phyloP scores from a whole-genome alignment of 1,139 yeast species.

The Zygosaccharomyces pseudobailii region DNA sequence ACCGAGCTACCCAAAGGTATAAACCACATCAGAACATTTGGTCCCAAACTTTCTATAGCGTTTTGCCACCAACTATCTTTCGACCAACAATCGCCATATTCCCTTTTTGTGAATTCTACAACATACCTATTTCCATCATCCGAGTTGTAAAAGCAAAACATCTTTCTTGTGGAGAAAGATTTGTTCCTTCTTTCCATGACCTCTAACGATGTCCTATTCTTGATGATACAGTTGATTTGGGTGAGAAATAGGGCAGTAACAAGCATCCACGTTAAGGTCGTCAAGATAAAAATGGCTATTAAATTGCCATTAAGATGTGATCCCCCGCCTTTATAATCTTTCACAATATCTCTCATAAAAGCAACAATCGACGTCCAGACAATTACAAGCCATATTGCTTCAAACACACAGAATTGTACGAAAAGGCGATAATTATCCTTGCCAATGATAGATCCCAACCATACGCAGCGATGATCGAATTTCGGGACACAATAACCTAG shows the following conservation, averaged over 20 bases:
- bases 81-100: slow-evolving; percentile 20
- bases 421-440: slow-evolving; percentile 50
- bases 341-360: slow-evolving; percentile 32
- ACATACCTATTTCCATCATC: slow-evolving; percentile 23
- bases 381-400: slow-evolving; percentile 35
- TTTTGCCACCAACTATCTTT: slow-evolving; percentile 16
- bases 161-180: slow-evolving; percentile 9
- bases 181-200: slow-evolving; percentile 27
- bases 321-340: slow-evolving; percentile 25
- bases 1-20: slow-evolving; percentile 15
- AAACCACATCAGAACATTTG: slow-evolving; percentile 23
- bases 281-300: slow-evolving; percentile 40
- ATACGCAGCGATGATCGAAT: slow-evolving; percentile 64
- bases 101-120: slow-evolving; percentile 17
- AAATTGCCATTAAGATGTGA: slow-evolving; percentile 42
- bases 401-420: slow-evolving; percentile 43
- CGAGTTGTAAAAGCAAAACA: slow-evolving; percentile 16
- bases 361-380: slow-evolving; percentile 31
- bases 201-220: slow-evolving; percentile 46
- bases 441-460: slow-evolving; percentile 59
- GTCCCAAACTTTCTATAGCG: slow-evolving; percentile 21
- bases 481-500: slow-evolving; percentile 46
- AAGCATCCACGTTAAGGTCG: slow-evolving; percentile 44
- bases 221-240: slow-evolving; percentile 39
- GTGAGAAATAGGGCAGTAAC: slow-evolving; percentile 37